A percentile compares a stretch with the other conserved stretches of the same genome.
Evolutionary conservation across 371 early-diverging fungal genomes (phyloP).

Genomic region (Catenaria anguillulae): DNA sequence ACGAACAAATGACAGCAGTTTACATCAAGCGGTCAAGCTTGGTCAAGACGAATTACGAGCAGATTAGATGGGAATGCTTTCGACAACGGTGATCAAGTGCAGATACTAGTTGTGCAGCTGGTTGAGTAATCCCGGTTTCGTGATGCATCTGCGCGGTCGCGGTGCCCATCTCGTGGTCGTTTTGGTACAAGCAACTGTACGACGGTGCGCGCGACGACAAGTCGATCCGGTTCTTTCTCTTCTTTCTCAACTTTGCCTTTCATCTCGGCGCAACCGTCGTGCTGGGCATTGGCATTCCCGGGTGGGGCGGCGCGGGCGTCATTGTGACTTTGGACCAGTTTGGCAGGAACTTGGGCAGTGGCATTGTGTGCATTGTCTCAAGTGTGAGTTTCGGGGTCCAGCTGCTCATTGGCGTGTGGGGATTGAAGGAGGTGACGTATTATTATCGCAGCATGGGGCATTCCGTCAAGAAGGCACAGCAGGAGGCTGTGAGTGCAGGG

Average conservation of each 20-base stretch:
- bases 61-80: too few relatives aligned
- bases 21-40: too few relatives aligned
- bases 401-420: constrained; percentile 16
- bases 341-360: not conserved
- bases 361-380: constrained; percentile 12
- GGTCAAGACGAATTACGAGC: too few relatives aligned
- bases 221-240: constrained; percentile 2
- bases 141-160: not conserved
- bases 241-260: constrained; percentile 5
- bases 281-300: not conserved
- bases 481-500: constrained; percentile 13
- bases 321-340: constrained; percentile 1
- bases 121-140: too few relatives aligned
- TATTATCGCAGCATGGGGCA: constrained; percentile 16
- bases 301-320: constrained; percentile 3
- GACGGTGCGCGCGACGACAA: constrained; percentile 3
- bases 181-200: constrained; percentile 6
- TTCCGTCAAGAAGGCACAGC: constrained; percentile 14
- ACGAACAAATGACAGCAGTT: too few relatives aligned
- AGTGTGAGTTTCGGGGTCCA: constrained; percentile 11
- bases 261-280: not conserved
- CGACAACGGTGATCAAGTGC: too few relatives aligned
- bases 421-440: constrained; percentile 13
- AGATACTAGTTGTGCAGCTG: too few relatives aligned
- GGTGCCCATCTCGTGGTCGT: not conserved